Evolutionary conservation across 139 green algal species (phyloP).

Genomic region (Chlamydomonas asymmetrica): DNA sequence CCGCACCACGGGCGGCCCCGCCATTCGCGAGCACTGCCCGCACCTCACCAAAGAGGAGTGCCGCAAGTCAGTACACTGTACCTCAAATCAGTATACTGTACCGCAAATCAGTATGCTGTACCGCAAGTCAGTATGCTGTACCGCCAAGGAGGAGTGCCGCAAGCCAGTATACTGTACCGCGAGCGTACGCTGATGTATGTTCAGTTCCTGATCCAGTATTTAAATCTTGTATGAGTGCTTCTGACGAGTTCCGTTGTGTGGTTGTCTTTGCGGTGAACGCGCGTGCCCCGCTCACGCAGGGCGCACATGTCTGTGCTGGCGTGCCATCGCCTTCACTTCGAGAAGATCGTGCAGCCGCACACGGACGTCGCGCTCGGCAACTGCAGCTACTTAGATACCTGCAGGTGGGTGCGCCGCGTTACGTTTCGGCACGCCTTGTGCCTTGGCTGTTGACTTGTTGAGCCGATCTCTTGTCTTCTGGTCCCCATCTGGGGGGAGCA

Average conservation of each 20-base stretch:
- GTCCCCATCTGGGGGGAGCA: too few relatives aligned
- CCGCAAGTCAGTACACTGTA: slow-evolving; percentile 29
- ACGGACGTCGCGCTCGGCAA: slow-evolving; percentile 79
- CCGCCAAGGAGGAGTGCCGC: slow-evolving; percentile 79
- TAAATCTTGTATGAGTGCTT: not conserved
- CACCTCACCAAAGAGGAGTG: slow-evolving; percentile 84
- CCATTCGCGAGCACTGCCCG: slow-evolving; percentile 73
- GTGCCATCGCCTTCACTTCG: slow-evolving; percentile 49
- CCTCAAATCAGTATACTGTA: not conserved
- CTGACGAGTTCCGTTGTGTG: not conserved
- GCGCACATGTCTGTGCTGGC: slow-evolving; percentile 24
- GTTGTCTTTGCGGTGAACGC: not conserved
- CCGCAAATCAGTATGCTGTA: not conserved
- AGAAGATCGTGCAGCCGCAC: slow-evolving; percentile 62
- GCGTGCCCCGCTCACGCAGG: slow-evolving; percentile 12
- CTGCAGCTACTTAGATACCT: slow-evolving; percentile 88
- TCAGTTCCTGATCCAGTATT: not conserved
- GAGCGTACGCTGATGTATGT: not conserved
- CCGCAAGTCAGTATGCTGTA: not conserved
- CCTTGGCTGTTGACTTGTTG: too few relatives aligned
- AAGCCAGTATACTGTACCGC: slow-evolving; percentile 18
- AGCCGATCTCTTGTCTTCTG: too few relatives aligned
- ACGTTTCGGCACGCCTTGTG: too few relatives aligned
- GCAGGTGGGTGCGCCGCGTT: slow-evolving; percentile 46
- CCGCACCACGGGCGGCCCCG: slow-evolving; percentile 63